phyloP scores from a whole-genome alignment of 352 stramenopile genomes.

The Globisporangium middletonii region DNA sequence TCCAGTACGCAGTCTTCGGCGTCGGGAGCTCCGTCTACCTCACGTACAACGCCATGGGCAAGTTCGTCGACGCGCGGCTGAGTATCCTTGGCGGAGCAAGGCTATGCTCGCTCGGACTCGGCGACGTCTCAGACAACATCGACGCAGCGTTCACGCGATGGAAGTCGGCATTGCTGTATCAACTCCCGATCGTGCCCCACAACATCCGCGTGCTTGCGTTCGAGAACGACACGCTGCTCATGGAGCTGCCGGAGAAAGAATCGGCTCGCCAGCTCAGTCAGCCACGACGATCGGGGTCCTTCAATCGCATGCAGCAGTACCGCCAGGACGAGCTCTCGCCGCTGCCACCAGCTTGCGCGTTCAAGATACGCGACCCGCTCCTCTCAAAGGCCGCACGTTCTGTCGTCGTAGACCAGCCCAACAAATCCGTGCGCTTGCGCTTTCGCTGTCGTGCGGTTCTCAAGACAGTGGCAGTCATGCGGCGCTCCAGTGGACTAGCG shows the following conservation, averaged over 20 bases:
- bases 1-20: conserved; percentile 93
- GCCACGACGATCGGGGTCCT: not conserved
- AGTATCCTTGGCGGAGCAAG: conserved; percentile 68
- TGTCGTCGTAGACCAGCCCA: conserved; percentile 15
- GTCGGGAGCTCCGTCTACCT: conserved; percentile 94
- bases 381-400: conserved; percentile 2
- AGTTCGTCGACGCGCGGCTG: conserved; percentile 84
- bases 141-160: conserved; percentile 66
- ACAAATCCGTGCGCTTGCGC: conserved; percentile 12
- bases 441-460: conserved; percentile 15
- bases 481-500: conserved; percentile 1
- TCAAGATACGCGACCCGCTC: not conserved
- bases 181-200: conserved; percentile 11
- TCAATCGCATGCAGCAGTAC: conserved; percentile 1
- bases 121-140: conserved; percentile 88
- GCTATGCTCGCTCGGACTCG: conserved; percentile 77
- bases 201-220: conserved; percentile 9
- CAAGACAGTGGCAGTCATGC: not conserved
- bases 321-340: not conserved
- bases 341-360: not conserved
- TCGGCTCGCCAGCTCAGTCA: not conserved
- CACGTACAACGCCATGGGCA: conserved; percentile 93
- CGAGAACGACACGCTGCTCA: conserved; percentile 30
- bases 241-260: conserved; percentile 6
- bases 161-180: conserved; percentile 48